Conservation (phyloP, 2,329 filamentous ascomycete species). For the Plectosphaerella cucumerina region DNA sequence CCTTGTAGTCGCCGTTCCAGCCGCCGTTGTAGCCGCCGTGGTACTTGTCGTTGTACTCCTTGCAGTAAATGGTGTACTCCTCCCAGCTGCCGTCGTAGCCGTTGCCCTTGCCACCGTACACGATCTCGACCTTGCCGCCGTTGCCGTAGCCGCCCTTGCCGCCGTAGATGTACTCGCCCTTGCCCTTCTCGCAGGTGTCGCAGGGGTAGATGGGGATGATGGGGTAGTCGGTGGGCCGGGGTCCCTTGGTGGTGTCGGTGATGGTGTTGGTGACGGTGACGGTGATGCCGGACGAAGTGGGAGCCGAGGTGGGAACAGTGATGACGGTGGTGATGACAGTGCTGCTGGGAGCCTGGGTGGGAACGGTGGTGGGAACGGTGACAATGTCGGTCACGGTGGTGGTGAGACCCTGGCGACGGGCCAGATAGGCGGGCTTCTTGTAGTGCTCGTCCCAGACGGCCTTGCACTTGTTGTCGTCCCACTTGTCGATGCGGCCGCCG, state of each 20-base stretch:
- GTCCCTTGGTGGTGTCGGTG: neutral
- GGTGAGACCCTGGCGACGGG: neutral
- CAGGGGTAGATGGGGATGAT: neutral
- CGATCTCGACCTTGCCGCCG: neutral
- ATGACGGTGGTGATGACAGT: neutral
- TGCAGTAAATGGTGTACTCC: neutral
- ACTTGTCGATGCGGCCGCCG: neutral
- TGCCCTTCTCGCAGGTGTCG: neutral
- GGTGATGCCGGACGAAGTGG: neutral
- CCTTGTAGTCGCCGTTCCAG: neutral
- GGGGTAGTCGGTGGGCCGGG: neutral
- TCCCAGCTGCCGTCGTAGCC: neutral
- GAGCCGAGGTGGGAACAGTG: neutral
- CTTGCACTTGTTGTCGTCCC: neutral
- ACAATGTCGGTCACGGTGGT: neutral
- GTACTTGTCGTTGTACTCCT: neutral
- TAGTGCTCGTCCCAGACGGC: neutral
- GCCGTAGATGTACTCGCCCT: neutral
- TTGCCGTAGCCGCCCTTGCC: neutral
- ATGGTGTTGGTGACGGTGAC: neutral
- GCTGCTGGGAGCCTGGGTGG: neutral
- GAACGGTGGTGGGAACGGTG: neutral
- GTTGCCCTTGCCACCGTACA: neutral
- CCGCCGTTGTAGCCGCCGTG: neutral
- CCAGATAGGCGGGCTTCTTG: neutral